Evolutionary conservation across 1,284 basidiomycete species (phyloP), one percentile per base, ranked within the genome.

Genomic region (Polyporus tsugae): DNA sequence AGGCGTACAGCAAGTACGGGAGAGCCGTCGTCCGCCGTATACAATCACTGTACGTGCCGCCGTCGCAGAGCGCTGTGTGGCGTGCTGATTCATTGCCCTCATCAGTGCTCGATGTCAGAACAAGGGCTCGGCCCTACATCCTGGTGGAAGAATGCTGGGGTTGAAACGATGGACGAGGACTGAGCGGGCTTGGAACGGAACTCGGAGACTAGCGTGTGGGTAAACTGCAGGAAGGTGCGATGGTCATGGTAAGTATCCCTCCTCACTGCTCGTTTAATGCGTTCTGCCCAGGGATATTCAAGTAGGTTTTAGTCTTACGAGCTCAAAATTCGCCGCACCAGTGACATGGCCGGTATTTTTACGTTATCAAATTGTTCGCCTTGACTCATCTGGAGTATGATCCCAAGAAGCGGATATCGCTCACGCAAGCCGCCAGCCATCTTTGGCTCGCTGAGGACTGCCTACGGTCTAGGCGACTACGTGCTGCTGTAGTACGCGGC

Each of bases 61-160:
- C n/a, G 39, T 36, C 25, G 29, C 35, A 17, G 25, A 52, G n/a
- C 39, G 63, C 49, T 55, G 11, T 60, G 52, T 39, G 46, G 55
- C n/a, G 41, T 29, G 29, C 55, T 39, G 62, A 55, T 53, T 22
- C 61, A 61, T 61, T n/a, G 38, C 38, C 44, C 55, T 29, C 35
- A 52, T 38, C 73, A 96, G 94, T 95, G 91, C 66, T 95, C 95
- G 4, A 96, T 98, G 72, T 89, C 90, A 6, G 96, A 97, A 78
- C 93, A 95, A 76, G 97, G 97, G 0, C 81, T 97, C 4, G 97
- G 96, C 0, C 91, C 90, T 13, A 79, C 88, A 2, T 76, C 86
- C 0, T 93, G 92, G 92, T 93, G 92, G 92, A 87, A 85, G 74
- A 83, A 84, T 25, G 82, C 85, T 7, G 82, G 83, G 44, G 80